Evolutionary conservation across 371 early-diverging fungal genomes (phyloP).

Genomic region (Rhizopus delemar): DNA sequence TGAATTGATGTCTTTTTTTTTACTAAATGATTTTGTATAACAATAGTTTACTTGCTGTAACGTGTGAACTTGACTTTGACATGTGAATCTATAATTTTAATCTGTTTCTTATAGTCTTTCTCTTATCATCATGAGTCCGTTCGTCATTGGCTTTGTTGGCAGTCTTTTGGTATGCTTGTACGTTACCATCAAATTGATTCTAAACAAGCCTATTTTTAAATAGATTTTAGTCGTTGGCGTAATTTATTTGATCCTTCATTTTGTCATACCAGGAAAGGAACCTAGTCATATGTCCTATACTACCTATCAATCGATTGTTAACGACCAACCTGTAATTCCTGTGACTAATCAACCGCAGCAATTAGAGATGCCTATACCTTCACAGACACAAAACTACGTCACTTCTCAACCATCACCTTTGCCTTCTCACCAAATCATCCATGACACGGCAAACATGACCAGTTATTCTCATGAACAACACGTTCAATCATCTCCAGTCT

Average conservation of each 20-base stretch:
- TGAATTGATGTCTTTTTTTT: neutral
- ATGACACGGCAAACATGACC: neutral
- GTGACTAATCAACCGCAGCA: neutral
- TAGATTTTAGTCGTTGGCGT: conserved; percentile 21
- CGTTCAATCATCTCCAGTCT: neutral
- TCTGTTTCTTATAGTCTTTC: conserved; percentile 14
- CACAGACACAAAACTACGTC: conserved; percentile 1
- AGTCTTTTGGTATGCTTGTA: conserved; percentile 15
- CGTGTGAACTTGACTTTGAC: too few species aligned
- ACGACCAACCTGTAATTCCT: conserved; percentile 3
- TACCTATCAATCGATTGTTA: conserved; percentile 17
- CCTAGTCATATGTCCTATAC: conserved; percentile 24
- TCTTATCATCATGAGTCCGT: conserved; percentile 11
- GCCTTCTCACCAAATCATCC: neutral
- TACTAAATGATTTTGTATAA: neutral
- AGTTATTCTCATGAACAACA: neutral
- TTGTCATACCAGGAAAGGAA: conserved; percentile 3
- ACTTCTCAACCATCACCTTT: conserved; percentile 12
- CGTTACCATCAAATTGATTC: too few species aligned
- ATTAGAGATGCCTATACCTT: conserved; percentile 7
- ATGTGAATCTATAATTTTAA: too few species aligned
- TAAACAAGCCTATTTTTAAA: too few species aligned
- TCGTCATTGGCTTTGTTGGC: conserved; percentile 9
- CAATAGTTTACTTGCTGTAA: neutral
- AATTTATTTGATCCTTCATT: conserved; percentile 20